A percentile compares a stretch with the other conserved stretches of the same genome.
phyloP scores from a whole-genome alignment of 169 alveolate species.

The Babesia bigemina region DNA sequence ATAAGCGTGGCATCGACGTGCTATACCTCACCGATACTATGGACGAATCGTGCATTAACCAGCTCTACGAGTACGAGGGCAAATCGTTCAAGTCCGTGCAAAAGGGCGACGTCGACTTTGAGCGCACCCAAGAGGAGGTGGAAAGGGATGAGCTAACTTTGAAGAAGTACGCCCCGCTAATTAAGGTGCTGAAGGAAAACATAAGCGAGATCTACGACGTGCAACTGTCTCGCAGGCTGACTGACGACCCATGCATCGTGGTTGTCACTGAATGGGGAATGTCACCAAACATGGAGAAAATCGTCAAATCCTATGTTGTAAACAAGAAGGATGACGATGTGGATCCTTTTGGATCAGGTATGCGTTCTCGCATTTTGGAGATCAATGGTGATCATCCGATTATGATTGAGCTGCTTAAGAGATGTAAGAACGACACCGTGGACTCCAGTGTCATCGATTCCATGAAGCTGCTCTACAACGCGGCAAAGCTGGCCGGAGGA shows the following conservation, averaged over 20 bases:
- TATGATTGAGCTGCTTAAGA: constrained; percentile 77
- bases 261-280: constrained; percentile 89
- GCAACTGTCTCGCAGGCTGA: constrained; percentile 82
- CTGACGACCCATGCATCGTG: constrained; percentile 86
- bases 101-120: constrained; percentile 83
- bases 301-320: constrained; percentile 84
- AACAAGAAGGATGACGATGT: constrained; percentile 75
- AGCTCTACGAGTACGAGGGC: constrained; percentile 86
- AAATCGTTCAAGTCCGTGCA: constrained; percentile 81
- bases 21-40: constrained; percentile 91
- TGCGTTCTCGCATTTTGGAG: constrained; percentile 90
- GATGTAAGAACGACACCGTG: constrained; percentile 52
- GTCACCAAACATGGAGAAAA: constrained; percentile 90
- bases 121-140: constrained; percentile 75
- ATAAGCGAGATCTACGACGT: constrained; percentile 79
- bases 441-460: constrained; percentile 62
- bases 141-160: constrained; percentile 74
- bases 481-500: constrained; percentile 82
- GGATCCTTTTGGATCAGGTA: constrained; percentile 52
- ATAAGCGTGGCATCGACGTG: constrained; percentile 92
- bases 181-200: constrained; percentile 74
- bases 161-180: constrained; percentile 76
- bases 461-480: constrained; percentile 70
- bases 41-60: constrained; percentile 92
- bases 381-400: constrained; percentile 96